Percentiles rank a stretch among this genome's conserved stretches.
Evolutionary conservation across 352 stramenopile genomes (phyloP).

Genomic region (Paralagenidium karlingii): DNA sequence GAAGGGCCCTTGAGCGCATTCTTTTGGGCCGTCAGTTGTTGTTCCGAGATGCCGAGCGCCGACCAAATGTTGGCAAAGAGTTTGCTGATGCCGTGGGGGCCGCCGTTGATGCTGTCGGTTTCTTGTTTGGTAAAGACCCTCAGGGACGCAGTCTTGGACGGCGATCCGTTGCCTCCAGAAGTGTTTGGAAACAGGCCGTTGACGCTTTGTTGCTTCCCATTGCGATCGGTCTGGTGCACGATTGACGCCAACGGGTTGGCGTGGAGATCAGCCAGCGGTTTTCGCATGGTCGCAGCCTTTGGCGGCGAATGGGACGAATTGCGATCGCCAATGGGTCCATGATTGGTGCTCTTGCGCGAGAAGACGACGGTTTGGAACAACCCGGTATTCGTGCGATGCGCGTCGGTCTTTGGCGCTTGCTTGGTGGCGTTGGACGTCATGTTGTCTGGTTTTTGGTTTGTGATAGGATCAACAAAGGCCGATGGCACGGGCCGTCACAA

Average conservation of each 20-base stretch:
- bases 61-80: slow-evolving; percentile 63
- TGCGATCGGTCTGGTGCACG: slow-evolving; percentile 53
- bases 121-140: slow-evolving; percentile 6
- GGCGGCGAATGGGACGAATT: slow-evolving; percentile 8
- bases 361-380: slow-evolving; percentile 58
- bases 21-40: slow-evolving; percentile 21
- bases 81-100: slow-evolving; percentile 5
- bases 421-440: neutral
- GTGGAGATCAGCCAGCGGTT: slow-evolving; percentile 19
- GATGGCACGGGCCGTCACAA: too few relatives aligned
- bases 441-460: slow-evolving; percentile 8
- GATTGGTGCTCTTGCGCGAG: slow-evolving; percentile 42
- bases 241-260: slow-evolving; percentile 38
- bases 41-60: slow-evolving; percentile 40
- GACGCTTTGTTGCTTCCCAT: slow-evolving; percentile 34
- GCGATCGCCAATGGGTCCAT: slow-evolving; percentile 23
- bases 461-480: too few relatives aligned
- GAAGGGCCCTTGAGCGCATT: too few relatives aligned
- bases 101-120: slow-evolving; percentile 2
- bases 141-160: neutral
- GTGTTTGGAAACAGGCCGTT: too few relatives aligned
- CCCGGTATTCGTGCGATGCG: slow-evolving; percentile 11
- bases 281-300: too few relatives aligned
- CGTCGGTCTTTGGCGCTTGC: too few relatives aligned
- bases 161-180: neutral